Evolutionary conservation across 257 asterid genomes (phyloP).

Genomic region (Capsicum baccatum): DNA sequence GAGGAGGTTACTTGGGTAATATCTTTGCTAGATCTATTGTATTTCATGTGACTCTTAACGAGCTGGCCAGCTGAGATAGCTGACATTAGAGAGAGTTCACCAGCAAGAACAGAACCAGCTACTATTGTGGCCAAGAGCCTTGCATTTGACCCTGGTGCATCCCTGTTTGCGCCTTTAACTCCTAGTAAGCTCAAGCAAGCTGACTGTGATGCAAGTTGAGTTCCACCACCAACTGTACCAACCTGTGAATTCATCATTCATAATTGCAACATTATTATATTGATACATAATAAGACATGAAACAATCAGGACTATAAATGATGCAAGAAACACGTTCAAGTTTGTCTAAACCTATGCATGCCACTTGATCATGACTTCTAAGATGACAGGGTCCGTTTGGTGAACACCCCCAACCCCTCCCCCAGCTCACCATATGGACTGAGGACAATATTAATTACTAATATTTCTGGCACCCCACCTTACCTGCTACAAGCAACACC

Average conservation of each 20-base stretch:
- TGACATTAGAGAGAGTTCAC: slow-evolving; percentile 58
- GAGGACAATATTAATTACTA: neutral
- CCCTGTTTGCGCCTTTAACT: slow-evolving; percentile 57
- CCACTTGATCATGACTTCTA: slow-evolving; percentile 13
- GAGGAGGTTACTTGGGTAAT: slow-evolving; percentile 34
- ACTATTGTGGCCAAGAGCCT: slow-evolving; percentile 56
- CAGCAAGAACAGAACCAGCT: slow-evolving; percentile 62
- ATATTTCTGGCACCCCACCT: neutral
- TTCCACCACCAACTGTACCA: slow-evolving; percentile 65
- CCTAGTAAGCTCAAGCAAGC: slow-evolving; percentile 61
- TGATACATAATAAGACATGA: neutral
- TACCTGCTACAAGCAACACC: neutral
- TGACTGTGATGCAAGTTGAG: slow-evolving; percentile 59
- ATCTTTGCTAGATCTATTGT: slow-evolving; percentile 54
- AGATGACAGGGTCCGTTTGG: neutral
- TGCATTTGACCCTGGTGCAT: slow-evolving; percentile 50
- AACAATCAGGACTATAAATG: neutral
- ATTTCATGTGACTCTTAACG: slow-evolving; percentile 58
- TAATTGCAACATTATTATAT: too few species aligned
- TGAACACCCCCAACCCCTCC: neutral
- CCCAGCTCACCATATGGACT: neutral
- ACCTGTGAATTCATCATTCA: slow-evolving; percentile 36
- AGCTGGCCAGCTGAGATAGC: slow-evolving; percentile 64
- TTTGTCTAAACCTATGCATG: neutral
- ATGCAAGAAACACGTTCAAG: slow-evolving; percentile 3